Evolutionary conservation across 2,329 filamentous ascomycete species (phyloP), one percentile per base, ranked within the genome.

Genomic region (Pestalotiopsis sp.): DNA sequence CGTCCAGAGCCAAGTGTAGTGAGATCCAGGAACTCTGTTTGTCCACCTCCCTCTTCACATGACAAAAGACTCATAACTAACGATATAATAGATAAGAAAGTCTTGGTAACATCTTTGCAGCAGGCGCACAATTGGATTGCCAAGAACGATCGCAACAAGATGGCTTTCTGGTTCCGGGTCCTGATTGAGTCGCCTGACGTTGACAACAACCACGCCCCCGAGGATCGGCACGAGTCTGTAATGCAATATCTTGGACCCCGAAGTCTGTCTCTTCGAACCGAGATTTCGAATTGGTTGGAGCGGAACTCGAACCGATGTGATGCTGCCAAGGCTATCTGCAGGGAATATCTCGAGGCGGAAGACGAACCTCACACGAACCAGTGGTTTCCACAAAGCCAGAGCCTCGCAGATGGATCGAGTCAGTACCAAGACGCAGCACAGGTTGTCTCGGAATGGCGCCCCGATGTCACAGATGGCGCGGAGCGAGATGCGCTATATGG

Each of bases 71-170:
- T 56, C 14, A 13, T 52, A n/a, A 39, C 74, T 79, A 67, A 76
- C 72, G 62, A 25, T 2, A 57, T 4, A 52, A 2, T 67, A 91
- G 89, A 89, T 77, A 91, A 92, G 72, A 91, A 91, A 74, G 80
- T 92, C 1, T 81, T 92, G 2, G 89, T 92, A 2, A 91, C 89
- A 0, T 88, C 87, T 2, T 79, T 92, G 13, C 90, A 92, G 74
- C 89, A 91, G 76, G 87, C 89, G 2, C 89, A 91, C 72, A 92
- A 92, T 76, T 91, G 90, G 89, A 90, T 89, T 1, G 89, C 89
- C 68, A 90, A 90, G 70, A 90, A 91, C 73, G 89, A 91, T 74
- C 82, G 90, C 45, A 91, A 91, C 78, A 92, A 92, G 76, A 91
- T 91, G 88, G 84, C 87, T 0, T 91, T 92, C 70, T 92, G 90